Evolutionary conservation across 2,329 filamentous ascomycete species (phyloP), one percentile per base, ranked within the genome.

Genomic region (Aspergillus puulaauensis): DNA sequence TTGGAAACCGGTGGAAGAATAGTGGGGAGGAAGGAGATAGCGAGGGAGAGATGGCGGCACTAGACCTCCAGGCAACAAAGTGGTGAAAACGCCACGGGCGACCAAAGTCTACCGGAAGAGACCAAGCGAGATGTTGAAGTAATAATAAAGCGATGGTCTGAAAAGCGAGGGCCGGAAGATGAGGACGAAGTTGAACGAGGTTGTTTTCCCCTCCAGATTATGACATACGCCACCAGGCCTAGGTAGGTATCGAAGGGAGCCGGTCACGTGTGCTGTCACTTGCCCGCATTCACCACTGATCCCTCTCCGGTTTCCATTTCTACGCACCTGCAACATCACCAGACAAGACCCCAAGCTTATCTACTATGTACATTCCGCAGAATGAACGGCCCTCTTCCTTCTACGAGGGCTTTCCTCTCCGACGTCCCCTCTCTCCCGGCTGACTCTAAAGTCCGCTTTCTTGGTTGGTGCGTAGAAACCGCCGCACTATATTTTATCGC

Each of bases 381-480:
- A 54, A 75, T 73, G 68, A 74, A 71, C 61, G 84, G 83, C 8
- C 89, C 90, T 27, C 77, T 85, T 33, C 83, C 91, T 6, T 88
- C 87, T 21, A 80, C 77, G 58, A 78, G 87, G 41, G 85, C 87
- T 59, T 85, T 91, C 59, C 79, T 93, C 54, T 85, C 83, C 14
- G 78, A 83, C 56, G 76, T 93, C 14, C 77, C 82, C 3, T 69
- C 70, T 51, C 77, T 78, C 49, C 69, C 77, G n/a, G 63, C 77
- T 14, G 84, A 84, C 41, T 84, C 86, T n/a, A 98, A 98, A 77
- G 88, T 97, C 60, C 88, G 93, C 60, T 96, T 98, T 73, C 77
- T 98, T 51, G 93, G 91, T 74, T 97, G 93, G 93, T 96, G 82
- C 77, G 86, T 77, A 44, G 31, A 57, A n/a, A 37, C 35, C 14